Evolutionary conservation across 306 rosid genomes (phyloP).

Genomic region (Cicer arietinum): DNA sequence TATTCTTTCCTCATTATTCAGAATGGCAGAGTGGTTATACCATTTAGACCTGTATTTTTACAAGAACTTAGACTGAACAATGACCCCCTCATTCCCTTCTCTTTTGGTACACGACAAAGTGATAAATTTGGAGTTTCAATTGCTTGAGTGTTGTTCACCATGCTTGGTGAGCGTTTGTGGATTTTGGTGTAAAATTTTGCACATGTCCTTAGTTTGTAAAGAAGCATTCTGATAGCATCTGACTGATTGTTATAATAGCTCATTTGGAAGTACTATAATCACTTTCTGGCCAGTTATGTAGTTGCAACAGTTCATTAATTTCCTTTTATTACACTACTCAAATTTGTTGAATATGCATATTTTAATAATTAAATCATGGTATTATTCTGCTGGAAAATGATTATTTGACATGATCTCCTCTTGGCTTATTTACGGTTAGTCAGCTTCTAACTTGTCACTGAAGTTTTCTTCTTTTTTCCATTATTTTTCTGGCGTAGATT

Average conservation of each 20-base stretch:
- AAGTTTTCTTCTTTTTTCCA: slow-evolving; percentile 8
- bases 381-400: slow-evolving; percentile 8
- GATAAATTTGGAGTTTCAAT: slow-evolving; percentile 3
- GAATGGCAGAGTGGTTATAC: slow-evolving; percentile 2
- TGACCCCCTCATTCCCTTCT: slow-evolving; percentile 6
- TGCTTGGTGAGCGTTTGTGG: slow-evolving; percentile 1
- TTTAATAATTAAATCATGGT: slow-evolving; percentile 30
- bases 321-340: slow-evolving; percentile 14
- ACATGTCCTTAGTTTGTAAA: not conserved
- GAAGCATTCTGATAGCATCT: not conserved
- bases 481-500: slow-evolving; percentile 55
- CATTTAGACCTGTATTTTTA: slow-evolving; percentile 4
- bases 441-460: slow-evolving; percentile 23
- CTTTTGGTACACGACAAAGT: slow-evolving; percentile 17
- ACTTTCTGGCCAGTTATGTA: slow-evolving; percentile 5
- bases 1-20: slow-evolving; percentile 3
- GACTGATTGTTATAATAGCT: not conserved
- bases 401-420: slow-evolving; percentile 10
- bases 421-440: slow-evolving; percentile 32
- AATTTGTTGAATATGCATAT: slow-evolving; percentile 34
- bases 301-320: not conserved
- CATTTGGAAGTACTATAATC: slow-evolving; percentile 31
- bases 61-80: slow-evolving; percentile 15
- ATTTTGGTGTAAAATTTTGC: not conserved
- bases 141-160: slow-evolving; percentile 5